phyloP scores from a whole-genome alignment of 306 rosid species.

The Cucumis hystrix region DNA sequence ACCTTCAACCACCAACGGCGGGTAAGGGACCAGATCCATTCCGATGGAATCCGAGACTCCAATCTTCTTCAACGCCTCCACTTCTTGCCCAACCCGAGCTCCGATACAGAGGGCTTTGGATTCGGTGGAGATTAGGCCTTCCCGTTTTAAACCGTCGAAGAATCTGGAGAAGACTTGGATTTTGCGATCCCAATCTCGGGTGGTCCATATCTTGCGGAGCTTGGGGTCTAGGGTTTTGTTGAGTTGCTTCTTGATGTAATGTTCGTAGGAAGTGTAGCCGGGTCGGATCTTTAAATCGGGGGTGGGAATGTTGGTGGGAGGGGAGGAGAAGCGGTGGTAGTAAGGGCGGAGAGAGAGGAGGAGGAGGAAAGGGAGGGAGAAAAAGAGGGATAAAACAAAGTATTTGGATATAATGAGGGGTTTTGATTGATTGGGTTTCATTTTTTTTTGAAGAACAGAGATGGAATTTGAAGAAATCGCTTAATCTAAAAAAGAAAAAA shows the following conservation, averaged over 20 bases:
- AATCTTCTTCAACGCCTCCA: constrained; percentile 54
- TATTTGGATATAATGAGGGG: constrained; percentile 21
- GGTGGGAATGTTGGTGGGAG: not conserved
- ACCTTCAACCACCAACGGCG: constrained; percentile 63
- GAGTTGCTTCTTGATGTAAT: constrained; percentile 69
- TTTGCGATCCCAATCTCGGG: constrained; percentile 90
- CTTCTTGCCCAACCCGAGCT: constrained; percentile 87
- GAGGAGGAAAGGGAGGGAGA: constrained; percentile 42
- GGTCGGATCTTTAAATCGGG: constrained; percentile 57
- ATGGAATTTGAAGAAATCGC: not conserved
- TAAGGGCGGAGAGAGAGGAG: constrained; percentile 17
- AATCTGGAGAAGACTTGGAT: constrained; percentile 47
- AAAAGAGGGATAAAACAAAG: constrained; percentile 39
- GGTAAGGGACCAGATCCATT: constrained; percentile 72
- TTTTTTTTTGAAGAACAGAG: constrained; percentile 5
- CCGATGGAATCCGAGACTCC: constrained; percentile 65
- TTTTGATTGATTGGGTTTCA: constrained; percentile 34
- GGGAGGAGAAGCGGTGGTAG: not conserved
- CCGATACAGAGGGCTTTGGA: constrained; percentile 66
- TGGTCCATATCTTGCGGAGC: constrained; percentile 73
- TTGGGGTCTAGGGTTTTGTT: constrained; percentile 80
- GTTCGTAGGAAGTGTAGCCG: constrained; percentile 67
- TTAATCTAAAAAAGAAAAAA: not conserved
- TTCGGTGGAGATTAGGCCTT: constrained; percentile 22
- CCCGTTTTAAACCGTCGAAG: constrained; percentile 27